phyloP scores from a whole-genome alignment of 371 early-diverging fungal genomes.

The Apophysomyces ossiformis region DNA sequence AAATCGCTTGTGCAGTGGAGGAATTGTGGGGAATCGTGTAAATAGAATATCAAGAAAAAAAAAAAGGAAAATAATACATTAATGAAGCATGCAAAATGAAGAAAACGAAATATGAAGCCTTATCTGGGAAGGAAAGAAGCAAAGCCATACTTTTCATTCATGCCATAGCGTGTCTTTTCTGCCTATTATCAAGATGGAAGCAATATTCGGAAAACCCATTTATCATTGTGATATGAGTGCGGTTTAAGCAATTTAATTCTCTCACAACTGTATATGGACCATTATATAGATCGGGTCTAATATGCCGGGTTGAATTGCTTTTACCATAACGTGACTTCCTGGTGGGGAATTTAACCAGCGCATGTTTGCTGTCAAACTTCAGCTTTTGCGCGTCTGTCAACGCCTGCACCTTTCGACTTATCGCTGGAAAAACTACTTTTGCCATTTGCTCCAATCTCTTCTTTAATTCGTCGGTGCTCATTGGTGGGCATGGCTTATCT shows the following conservation, averaged over 20 bases:
- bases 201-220: no score
- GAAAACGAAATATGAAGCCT: slow-evolving; percentile 13
- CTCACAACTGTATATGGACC: slow-evolving; percentile 16
- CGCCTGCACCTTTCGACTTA: not conserved
- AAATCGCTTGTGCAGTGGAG: slow-evolving; percentile 86
- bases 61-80: not conserved
- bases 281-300: slow-evolving; percentile 16
- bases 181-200: no score
- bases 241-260: no score
- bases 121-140: no score
- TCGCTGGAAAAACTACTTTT: slow-evolving; percentile 19
- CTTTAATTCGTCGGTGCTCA: not conserved
- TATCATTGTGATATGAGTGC: no score
- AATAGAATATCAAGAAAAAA: slow-evolving; percentile 23
- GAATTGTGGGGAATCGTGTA: slow-evolving; percentile 88
- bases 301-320: not conserved
- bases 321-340: slow-evolving; percentile 17
- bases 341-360: slow-evolving; percentile 13
- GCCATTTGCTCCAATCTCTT: slow-evolving; percentile 11
- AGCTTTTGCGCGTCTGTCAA: not conserved
- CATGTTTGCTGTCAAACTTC: slow-evolving; percentile 2
- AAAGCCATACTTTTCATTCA: no score
- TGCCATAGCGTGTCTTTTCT: no score
- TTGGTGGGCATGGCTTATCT: not conserved
- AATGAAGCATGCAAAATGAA: slow-evolving; percentile 18